Conservation (phyloP, 23 red algal genomes). For the Cyanidiococcus yangmingshanensis region DNA sequence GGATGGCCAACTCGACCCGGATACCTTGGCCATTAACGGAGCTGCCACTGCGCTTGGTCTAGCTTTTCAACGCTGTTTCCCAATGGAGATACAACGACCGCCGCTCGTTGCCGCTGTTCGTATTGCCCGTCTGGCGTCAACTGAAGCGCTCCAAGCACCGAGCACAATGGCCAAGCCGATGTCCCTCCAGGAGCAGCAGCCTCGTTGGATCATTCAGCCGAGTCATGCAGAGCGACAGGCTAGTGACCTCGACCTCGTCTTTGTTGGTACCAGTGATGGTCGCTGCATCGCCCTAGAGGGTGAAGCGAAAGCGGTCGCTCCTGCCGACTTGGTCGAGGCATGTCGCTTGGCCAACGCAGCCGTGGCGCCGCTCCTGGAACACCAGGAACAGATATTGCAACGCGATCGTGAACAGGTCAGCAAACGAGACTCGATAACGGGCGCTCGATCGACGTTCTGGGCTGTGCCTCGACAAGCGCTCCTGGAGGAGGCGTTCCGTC, state of each 20-base stretch:
- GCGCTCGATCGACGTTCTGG: background rate
- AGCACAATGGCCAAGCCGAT: conserved; percentile 18
- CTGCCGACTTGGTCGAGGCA: background rate
- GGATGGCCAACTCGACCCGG: conserved; percentile 15
- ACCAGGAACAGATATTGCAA: background rate
- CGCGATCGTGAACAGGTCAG: background rate
- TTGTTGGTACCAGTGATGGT: background rate
- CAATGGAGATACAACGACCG: background rate
- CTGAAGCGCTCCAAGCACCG: background rate
- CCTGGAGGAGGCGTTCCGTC: background rate
- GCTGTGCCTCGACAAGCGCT: background rate
- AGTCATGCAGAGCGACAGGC: background rate
- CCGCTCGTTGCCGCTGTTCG: background rate
- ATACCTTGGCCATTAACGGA: conserved; percentile 17
- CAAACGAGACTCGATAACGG: background rate
- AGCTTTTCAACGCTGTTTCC: background rate
- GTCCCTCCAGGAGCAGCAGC: background rate
- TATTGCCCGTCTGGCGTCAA: conserved; percentile 14
- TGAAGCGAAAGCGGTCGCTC: background rate
- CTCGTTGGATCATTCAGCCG: conserved; percentile 16
- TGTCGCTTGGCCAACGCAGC: background rate
- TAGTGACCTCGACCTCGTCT: conserved; percentile 13
- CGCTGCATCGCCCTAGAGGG: conserved; percentile 2
- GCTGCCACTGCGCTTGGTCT: background rate
- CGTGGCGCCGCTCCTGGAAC: background rate